Conservation (phyloP, 1,139 yeast genomes). For the Protomyces arabidopsidicola region DNA sequence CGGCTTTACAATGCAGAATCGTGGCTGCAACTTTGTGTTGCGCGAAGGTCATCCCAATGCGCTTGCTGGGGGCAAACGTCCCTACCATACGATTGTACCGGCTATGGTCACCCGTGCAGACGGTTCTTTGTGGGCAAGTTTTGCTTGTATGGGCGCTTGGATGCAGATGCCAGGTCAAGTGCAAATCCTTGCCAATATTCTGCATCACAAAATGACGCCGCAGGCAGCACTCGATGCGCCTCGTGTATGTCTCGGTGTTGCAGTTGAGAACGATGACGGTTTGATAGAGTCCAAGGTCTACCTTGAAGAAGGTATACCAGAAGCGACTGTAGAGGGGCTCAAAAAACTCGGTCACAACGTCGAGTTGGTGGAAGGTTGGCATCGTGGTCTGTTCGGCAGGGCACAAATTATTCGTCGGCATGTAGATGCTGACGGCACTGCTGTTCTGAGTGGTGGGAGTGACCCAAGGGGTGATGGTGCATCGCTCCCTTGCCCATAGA, state of each 20-base stretch:
- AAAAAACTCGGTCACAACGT: slow-evolving; percentile 57
- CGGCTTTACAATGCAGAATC: slow-evolving; percentile 70
- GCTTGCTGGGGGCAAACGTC: slow-evolving; percentile 65
- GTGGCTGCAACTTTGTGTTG: slow-evolving; percentile 72
- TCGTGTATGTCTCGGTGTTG: slow-evolving; percentile 58
- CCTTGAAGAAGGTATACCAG: slow-evolving; percentile 60
- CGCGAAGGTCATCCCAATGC: slow-evolving; percentile 55
- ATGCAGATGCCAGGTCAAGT: slow-evolving; percentile 86
- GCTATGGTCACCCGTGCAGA: slow-evolving; percentile 55
- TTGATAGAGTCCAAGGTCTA: slow-evolving; percentile 54
- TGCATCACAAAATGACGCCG: slow-evolving; percentile 60
- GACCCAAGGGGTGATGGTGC: slow-evolving; percentile 81
- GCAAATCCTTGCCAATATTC: slow-evolving; percentile 65
- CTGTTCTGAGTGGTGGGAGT: slow-evolving; percentile 65
- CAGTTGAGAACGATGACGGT: slow-evolving; percentile 43
- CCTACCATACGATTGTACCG: slow-evolving; percentile 82
- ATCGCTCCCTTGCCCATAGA: slow-evolving; percentile 49
- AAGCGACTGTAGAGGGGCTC: slow-evolving; percentile 46
- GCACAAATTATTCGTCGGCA: slow-evolving; percentile 63
- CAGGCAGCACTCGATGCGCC: slow-evolving; percentile 77
- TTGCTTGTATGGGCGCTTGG: slow-evolving; percentile 85
- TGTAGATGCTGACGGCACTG: slow-evolving; percentile 38
- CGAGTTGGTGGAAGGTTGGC: slow-evolving; percentile 46
- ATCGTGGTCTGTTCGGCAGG: slow-evolving; percentile 45
- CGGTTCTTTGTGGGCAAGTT: slow-evolving; percentile 55